A percentile compares a stretch with the other conserved stretches of the same genome.
Conservation (phyloP, 2,329 filamentous ascomycete genomes). For the Nothomitra cinnamomea region DNA sequence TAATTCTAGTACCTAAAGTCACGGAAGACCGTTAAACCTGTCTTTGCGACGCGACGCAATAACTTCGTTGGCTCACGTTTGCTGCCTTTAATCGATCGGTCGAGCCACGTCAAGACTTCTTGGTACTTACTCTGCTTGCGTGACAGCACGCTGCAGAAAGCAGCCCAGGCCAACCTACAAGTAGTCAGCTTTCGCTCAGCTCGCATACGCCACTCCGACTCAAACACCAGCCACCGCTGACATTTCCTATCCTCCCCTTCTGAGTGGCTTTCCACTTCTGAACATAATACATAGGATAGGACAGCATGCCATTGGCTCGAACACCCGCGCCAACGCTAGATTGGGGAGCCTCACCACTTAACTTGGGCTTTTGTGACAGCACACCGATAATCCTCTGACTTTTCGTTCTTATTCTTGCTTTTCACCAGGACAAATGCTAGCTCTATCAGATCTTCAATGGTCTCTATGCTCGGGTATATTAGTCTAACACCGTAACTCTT, state of each 20-base stretch:
- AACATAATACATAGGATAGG: slow-evolving; percentile 6
- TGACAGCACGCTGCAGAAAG: slow-evolving; percentile 50
- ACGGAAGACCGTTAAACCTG: slow-evolving; percentile 20
- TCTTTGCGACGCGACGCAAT: slow-evolving; percentile 19
- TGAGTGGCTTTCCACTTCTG: too few relatives aligned
- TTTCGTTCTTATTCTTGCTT: slow-evolving; percentile 26
- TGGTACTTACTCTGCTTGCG: slow-evolving; percentile 55
- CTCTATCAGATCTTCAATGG: slow-evolving; percentile 47
- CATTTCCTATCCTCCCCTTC: too few relatives aligned
- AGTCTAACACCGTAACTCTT: not conserved
- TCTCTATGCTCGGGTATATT: slow-evolving; percentile 26
- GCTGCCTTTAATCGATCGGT: slow-evolving; percentile 22
- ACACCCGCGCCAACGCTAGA: too few relatives aligned
- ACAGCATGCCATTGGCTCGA: not conserved
- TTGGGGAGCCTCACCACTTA: slow-evolving; percentile 14
- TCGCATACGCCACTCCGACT: slow-evolving; percentile 7
- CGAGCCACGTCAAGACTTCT: slow-evolving; percentile 51
- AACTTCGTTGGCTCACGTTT: slow-evolving; percentile 12
- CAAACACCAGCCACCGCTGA: too few relatives aligned
- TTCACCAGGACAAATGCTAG: slow-evolving; percentile 48
- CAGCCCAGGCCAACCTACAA: slow-evolving; percentile 46
- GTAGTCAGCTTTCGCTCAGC: slow-evolving; percentile 8
- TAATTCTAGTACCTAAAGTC: slow-evolving; percentile 19
- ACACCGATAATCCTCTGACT: slow-evolving; percentile 33
- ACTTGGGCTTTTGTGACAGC: slow-evolving; percentile 31